phyloP scores from a whole-genome alignment of 1,284 basidiomycete genomes.

The Ceratobasidium sp. region DNA sequence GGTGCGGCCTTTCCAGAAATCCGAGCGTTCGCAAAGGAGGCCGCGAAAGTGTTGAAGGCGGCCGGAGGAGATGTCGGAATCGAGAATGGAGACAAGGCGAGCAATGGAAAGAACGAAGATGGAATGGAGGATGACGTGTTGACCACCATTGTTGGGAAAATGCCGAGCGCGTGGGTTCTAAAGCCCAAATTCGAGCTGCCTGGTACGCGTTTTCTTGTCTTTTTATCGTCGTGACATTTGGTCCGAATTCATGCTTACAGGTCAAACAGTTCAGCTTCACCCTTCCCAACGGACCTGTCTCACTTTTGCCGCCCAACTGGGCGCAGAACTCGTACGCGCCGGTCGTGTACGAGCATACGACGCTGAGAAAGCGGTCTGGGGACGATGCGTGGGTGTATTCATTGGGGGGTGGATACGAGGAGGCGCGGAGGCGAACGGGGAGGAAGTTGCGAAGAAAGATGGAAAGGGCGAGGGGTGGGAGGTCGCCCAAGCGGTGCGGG shows the following conservation, averaged over 20 bases:
- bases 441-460: conserved; percentile 54
- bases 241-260: conserved; percentile 54
- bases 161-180: conserved; percentile 18
- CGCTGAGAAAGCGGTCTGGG: conserved; percentile 74
- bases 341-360: conserved; percentile 69
- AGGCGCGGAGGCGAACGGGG: conserved; percentile 60
- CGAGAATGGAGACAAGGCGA: conserved; percentile 5
- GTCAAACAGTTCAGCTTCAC: conserved; percentile 58
- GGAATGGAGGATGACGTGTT: conserved; percentile 42
- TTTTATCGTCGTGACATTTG: conserved; percentile 53
- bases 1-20: conserved; percentile 98
- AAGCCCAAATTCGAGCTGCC: conserved; percentile 40
- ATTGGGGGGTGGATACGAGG: conserved; percentile 73
- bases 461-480: conserved; percentile 56
- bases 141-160: conserved; percentile 18
- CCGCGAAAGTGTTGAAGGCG: conserved; percentile 79
- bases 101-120: conserved; percentile 17
- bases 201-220: conserved; percentile 3
- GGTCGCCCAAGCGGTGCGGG: conserved; percentile 75
- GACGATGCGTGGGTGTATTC: conserved; percentile 77
- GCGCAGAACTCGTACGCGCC: conserved; percentile 76
- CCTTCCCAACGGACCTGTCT: conserved; percentile 56
- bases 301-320: conserved; percentile 77
- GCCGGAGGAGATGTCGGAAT: conserved; percentile 77
- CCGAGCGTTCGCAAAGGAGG: conserved; percentile 88